Conservation (phyloP, 2,329 filamentous ascomycete species). For the Penicillium sp. region DNA sequence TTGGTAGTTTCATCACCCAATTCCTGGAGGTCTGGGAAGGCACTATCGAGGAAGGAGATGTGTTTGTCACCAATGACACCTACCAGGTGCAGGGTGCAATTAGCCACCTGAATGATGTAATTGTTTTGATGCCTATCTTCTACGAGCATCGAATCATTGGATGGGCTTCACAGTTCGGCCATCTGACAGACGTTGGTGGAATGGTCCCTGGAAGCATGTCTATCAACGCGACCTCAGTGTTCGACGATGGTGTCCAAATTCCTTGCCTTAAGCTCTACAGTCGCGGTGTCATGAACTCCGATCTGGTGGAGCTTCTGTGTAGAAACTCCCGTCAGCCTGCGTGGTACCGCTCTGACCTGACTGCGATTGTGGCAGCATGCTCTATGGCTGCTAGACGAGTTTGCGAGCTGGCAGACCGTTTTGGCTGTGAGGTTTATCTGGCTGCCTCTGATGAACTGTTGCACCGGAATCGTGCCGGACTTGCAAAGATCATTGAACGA, state of each 20-base stretch:
- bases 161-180: slow-evolving; percentile 55
- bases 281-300: slow-evolving; percentile 47
- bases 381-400: slow-evolving; percentile 49
- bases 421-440: slow-evolving; percentile 49
- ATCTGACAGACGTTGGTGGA: slow-evolving; percentile 50
- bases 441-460: slow-evolving; percentile 51
- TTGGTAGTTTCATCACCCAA: slow-evolving; percentile 53
- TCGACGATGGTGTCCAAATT: slow-evolving; percentile 55
- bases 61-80: slow-evolving; percentile 56
- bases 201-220: slow-evolving; percentile 56
- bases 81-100: slow-evolving; percentile 54
- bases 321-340: slow-evolving; percentile 53
- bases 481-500: slow-evolving; percentile 50
- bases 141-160: slow-evolving; percentile 49
- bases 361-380: slow-evolving; percentile 52
- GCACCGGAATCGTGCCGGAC: slow-evolving; percentile 46
- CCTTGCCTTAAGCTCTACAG: slow-evolving; percentile 52
- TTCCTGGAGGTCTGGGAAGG: slow-evolving; percentile 53
- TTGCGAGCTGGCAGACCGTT: slow-evolving; percentile 49
- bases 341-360: slow-evolving; percentile 53
- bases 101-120: slow-evolving; percentile 54
- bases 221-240: slow-evolving; percentile 51
- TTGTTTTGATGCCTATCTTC: slow-evolving; percentile 54
- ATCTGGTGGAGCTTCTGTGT: slow-evolving; percentile 50
- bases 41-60: slow-evolving; percentile 52